Base-by-base conservation (phyloP, 2,329 filamentous ascomycete species). In the Chrysoporthe deuterocubensis region DNA sequence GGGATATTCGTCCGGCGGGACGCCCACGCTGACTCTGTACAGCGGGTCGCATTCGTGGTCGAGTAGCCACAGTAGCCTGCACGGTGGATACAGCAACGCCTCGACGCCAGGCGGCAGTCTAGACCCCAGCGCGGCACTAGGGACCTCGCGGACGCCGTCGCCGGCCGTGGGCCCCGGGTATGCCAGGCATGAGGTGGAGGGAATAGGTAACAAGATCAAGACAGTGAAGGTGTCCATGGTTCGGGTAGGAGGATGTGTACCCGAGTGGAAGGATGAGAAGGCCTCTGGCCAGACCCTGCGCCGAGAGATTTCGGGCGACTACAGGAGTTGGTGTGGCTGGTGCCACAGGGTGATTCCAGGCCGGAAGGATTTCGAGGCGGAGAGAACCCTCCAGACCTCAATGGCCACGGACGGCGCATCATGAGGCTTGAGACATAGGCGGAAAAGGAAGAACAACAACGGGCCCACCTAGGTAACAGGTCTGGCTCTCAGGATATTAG, bases 321-420 rank as follows among this genome's bases (percentile, higher is more conserved):
- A 89, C 67, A 85, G 94, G 69, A 94, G 92, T 76, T 97, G 93
- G 93, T 98, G 94, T 78, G 93, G 92, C 0, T 97, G 95, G 94
- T 98, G 95, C 77, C 88, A 85, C 77, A 84, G 93, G 69, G 89
- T 93, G 3, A 87, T 96, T 64, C 89, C 89, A 0, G 84, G 89
- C 2, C 77, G 79, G 52, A 81, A 79, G 71, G 85, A 88, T 54
- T 72, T 72, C 13, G 76, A 79, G 65, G 59, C 61, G 5, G 74
- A 71, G 21, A 69, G 67, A 61, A 66, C 68, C 50, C 56, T 34
- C 14, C 52, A 2, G 26, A 32, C 16, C 32, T 60, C 52, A n/a
- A 50, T 37, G 42, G 21, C 34, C 13, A 43, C 43, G 37, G 4
- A 52, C 21, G 4, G 44, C 21, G 48, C 58, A 43, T 42, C 48